Base-by-base conservation (phyloP, 768 basidiomycete genomes). In the Pholiota molesta region DNA sequence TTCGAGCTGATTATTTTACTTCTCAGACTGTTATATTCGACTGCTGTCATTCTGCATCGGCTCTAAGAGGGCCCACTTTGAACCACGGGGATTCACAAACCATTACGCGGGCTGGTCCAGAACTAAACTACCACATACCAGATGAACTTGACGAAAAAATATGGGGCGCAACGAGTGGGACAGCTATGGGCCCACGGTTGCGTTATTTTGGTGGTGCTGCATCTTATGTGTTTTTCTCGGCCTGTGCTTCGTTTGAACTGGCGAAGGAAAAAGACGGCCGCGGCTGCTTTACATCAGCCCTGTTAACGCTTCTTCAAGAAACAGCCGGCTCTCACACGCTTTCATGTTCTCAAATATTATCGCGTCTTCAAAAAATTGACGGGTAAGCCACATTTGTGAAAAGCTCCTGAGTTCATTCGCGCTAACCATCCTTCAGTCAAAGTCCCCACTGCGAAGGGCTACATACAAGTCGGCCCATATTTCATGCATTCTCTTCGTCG, bases 11-110 rank as follows among this genome's bases (percentile, higher is more conserved):
- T n/a, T n/a, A n/a, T n/a, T n/a, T n/a, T n/a, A n/a, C n/a, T 42
- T 42, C 26, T 3, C 14, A 69, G 68, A 65, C 66, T 5, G 56
- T 66, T 14, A 65, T 69, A 14, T 60, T 66, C 17, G 68, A 69
- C 44, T 69, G 62, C 31, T 69, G 68, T 31, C 54, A 63, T 42
- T 62, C 68, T 9, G 65, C 49, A 21, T 55, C 53, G 21, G 57
- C 61, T 9, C 35, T 58, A 8, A 44, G 57, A 16, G 57, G 57
- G 14, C 26, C 26, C 4, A 26, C 26, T 26, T 4, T 26, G 2
- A 26, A 26, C 26, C 26, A 26, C 26, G 2, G 4, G 2, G 26
- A 26, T 26, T 26, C 26, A 2, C 26, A 26, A 26, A 2, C 26
- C 2, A 17, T 49, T 21, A 58, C 45, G 7, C 19, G 57, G 13